These are phyloP conservation scores for Epithele typhae DNA, from an alignment of 768 basidiomycete genomes.

Conservation along the genomic window DNA sequence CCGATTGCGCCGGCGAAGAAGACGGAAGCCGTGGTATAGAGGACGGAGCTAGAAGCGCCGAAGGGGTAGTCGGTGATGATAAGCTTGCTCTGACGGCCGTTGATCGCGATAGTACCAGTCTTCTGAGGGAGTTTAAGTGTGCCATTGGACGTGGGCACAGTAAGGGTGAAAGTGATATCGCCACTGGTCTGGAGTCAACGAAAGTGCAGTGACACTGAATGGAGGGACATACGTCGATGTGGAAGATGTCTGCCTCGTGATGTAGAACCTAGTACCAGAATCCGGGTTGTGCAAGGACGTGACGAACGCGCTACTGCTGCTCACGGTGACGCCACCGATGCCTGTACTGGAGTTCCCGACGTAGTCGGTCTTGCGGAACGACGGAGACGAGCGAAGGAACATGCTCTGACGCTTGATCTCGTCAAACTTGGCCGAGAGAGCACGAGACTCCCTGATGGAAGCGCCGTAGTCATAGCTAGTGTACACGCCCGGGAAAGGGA, in stretches of 20 bases:
- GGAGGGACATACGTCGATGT: constrained; percentile 51
- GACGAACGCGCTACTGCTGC: constrained; percentile 49
- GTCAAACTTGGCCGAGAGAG: constrained; percentile 61
- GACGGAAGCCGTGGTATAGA: constrained; percentile 72
- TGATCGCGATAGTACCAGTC: constrained; percentile 49
- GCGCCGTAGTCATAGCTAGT: constrained; percentile 80
- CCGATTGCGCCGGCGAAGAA: constrained; percentile 57
- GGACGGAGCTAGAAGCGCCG: constrained; percentile 46
- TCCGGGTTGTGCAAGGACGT: constrained; percentile 69
- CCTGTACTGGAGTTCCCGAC: constrained; percentile 58
- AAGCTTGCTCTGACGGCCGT: constrained; percentile 71
- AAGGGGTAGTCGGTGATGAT: constrained; percentile 70
- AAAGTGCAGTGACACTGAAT: neutral
- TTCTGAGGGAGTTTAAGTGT: constrained; percentile 53
- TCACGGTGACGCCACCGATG: constrained; percentile 29
- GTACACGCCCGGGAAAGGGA: constrained; percentile 76
- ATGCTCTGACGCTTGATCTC: constrained; percentile 77
- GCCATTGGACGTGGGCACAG: constrained; percentile 51
- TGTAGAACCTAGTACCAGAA: constrained; percentile 59
- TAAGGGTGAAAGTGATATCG: constrained; percentile 53
- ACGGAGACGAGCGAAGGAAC: constrained; percentile 74
- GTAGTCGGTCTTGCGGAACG: constrained; percentile 77
- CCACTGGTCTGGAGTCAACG: constrained; percentile 29
- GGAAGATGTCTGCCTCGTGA: constrained; percentile 63
- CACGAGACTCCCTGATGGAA: constrained; percentile 64